Base-by-base conservation (phyloP, 352 stramenopile genomes). In the Phytophthora sp. region DNA sequence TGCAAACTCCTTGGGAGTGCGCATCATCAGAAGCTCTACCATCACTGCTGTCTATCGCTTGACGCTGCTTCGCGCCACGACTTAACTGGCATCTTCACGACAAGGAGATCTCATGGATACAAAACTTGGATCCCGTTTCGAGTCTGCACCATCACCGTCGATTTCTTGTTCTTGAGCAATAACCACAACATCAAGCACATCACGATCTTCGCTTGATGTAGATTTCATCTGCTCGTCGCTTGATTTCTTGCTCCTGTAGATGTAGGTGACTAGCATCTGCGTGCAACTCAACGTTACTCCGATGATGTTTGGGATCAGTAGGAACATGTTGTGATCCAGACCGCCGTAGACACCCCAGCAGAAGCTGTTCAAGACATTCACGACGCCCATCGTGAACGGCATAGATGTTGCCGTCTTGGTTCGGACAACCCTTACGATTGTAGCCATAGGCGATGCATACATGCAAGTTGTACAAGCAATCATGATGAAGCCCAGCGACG, bases 361-460 rank as follows among this genome's bases (percentile, higher is more conserved):
- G 30, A 69, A 63, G 42, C 41, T 66, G 56, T 66, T 71, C 17
- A 69, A 15, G 0, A 60, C 28, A n/a, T 67, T 68, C 30, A 71
- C 54, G 12, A 61, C 24, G 9, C 61, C 54, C 54, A 75, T 52
- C 0, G 50, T 67, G n/a, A 68, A 61, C 3, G 66, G 66, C 35
- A 74, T 70, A 2, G 49, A 71, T 5, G 54, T 56, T 21, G 50
- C 37, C 1, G 50, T 64, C 26, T 74, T 74, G 37, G 61, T 71
- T 4, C 27, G 35, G 2, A 74, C 38, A 1, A 74, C 66, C 10
- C 66, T 54, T 23, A 59, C 58, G 32, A 91, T 77, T 10, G 66
- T 76, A 6, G 66, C 70, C 48, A 91, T 77, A 2, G 76, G 79
- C 0, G 81, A 88, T n/a, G 70, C 67, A 42, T 85, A 90, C 37